Base-by-base conservation (phyloP, 1,139 yeast species). In the Pichia cactophila region DNA sequence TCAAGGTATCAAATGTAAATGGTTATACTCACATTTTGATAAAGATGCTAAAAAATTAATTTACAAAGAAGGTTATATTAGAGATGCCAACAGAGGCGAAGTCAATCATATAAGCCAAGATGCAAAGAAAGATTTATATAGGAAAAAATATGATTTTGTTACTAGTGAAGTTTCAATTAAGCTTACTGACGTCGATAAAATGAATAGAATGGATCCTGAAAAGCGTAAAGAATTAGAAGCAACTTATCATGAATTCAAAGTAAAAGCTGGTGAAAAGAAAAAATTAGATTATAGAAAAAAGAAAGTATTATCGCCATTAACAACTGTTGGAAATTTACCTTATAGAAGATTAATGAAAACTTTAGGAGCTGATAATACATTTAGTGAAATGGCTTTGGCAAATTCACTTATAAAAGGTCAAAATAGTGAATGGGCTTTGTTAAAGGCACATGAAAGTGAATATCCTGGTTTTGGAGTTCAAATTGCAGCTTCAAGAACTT, bases 321-420 rank as follows among this genome's bases (percentile, higher is more conserved):
- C 99, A 26, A 92, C 99, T 0, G 98, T 94, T 8, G 99, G 99
- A 33, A 92, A 92, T 66, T 73, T 94, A 61, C 98, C 99, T 14
- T 92, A 81, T 69, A 83, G 99, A 66, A 77, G 97, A 57, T 74
- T 94, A 52, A 92, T 94, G 97, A 86, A 84, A 61, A 75, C 83
- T 1, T 69, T 88, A 38, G 97, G 97, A 28, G 96, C 96, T 6
- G 97, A 92, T 61, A 78, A 90, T 16, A 92, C 98, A 0, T 92
- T 87, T 65, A 78, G 92, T 44, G 99, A 92, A 69, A 94, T 92
- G 98, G 97, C 97, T 0, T 74, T 92, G 41, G 71, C 89, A 1
- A 71, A 86, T 44, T 97, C 98, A 1, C 71, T 92, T 49, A 71
- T 92, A 41, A 95, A 87, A 64, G 98, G 97, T 20, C 78, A 84